Base-by-base conservation (phyloP, 371 early-diverging fungal genomes). In the Dichotomocladium elegans region DNA sequence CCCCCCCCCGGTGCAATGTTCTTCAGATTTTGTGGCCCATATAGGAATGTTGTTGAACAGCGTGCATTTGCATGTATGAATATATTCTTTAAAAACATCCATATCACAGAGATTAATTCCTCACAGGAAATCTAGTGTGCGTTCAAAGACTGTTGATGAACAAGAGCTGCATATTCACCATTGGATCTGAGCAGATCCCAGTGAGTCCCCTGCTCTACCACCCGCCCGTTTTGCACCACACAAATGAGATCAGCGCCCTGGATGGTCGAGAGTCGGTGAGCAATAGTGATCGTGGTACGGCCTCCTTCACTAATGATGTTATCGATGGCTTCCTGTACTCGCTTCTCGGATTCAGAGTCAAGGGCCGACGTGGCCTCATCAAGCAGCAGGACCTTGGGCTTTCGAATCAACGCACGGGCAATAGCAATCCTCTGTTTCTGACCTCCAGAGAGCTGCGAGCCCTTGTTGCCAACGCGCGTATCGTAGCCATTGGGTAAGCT, bases 331-430 rank as follows among this genome's bases (percentile, higher is more conserved):
- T 80, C 80, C 60, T 97, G 94, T 4, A 99, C 92, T 17, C 91
- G 64, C 53, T 83, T 85, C 68, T 99, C 99, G 29, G 89, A 86
- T 60, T 91, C 86, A 19, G 89, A 84, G 67, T 97, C 96, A 40
- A 97, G 60, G 0, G 96, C 95, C 2, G 91, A 89, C 0, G 99
- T 99, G 0, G 99, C 96, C 64, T 99, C 99, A 60, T 99, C 99
- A 28, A 99, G 68, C 17, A 99, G 81, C 9, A 66, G 47, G 14
- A 63, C 45, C 27, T 60, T 61, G 15, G 65, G 70, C 21, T 69
- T 61, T 3, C 70, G 66, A 48, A 68, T 68, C 49, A 55, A 50
- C 6, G 69, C 69, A 53, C 64, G 77, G 9, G 89, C 75, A 58
- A 74, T 64, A 5, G 79, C 70, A 57, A 87, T 82, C 51, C 88